Base-by-base conservation (phyloP, 2,329 filamentous ascomycete species). In the Cadophora sp. region DNA sequence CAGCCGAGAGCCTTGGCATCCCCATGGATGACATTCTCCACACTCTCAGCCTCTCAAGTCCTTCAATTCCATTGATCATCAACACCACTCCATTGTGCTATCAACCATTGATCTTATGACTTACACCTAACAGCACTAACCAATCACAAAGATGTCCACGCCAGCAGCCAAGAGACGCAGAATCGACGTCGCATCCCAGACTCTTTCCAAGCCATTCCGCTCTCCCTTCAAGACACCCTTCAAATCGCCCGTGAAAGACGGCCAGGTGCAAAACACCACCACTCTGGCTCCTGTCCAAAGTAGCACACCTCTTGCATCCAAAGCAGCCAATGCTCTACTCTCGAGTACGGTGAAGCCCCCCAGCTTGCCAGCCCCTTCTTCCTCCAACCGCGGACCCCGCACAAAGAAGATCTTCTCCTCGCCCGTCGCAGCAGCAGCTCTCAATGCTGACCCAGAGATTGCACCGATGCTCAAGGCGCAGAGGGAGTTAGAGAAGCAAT, bases 121-220 rank as follows among this genome's bases (percentile, higher is more conserved):
- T 74, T 72, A 73, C 70, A 62, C 34, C 46, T 31, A 43, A 68
- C 67, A 77, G 74, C 71, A 77, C 72, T 75, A 75, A 77, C 71
- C 64, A 22, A 53, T 3, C 48, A 37, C 53, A 40, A 74, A 72
- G 69, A 83, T 85, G 83, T 81, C 81, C 68, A 83, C 82, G 60
- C 84, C 84, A 66, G 80, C 84, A 66, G 82, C 82, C 67, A 92
- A 92, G 81, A 86, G 89, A 61, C 88, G 90, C 69, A 87, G 88
- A 71, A 80, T 91, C 70, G 84, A 89, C 67, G 81, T 84, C 55
- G 84, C 86, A 48, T 80, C 84, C 26, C 83, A 82, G n/a, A 85
- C 85, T 7, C 84, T 92, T 59, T 85, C 85, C 70, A 91, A 89
- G 76, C 91, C 91, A 0, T 93, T 93, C 81, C 89, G 90, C 72